Conservation (phyloP, 2,329 filamentous ascomycete species). For the Trichoderma guizhouense region DNA sequence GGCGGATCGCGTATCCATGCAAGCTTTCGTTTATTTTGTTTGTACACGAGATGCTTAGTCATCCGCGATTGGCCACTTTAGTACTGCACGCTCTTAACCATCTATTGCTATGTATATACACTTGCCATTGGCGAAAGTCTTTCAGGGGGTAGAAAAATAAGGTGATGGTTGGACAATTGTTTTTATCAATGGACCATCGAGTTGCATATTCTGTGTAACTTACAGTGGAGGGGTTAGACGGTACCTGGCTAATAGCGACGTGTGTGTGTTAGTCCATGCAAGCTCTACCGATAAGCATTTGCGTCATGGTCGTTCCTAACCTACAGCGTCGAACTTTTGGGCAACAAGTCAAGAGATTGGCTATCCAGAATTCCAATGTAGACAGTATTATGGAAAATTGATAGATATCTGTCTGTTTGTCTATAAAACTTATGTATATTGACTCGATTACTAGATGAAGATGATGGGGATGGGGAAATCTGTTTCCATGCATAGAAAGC, state of each 20-base stretch:
- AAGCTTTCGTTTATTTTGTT: neutral
- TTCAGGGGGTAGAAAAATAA: too few species aligned
- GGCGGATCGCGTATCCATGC: conserved; percentile 6
- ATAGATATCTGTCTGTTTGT: neutral
- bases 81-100: neutral
- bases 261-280: neutral
- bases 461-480: too few species aligned
- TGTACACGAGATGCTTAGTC: neutral
- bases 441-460: neutral
- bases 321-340: neutral
- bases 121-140: neutral
- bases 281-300: neutral
- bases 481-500: neutral
- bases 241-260: neutral
- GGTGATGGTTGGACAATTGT: too few species aligned
- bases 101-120: neutral
- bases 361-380: neutral
- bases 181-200: neutral
- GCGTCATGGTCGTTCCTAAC: neutral
- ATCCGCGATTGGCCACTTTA: neutral
- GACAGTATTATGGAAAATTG: neutral
- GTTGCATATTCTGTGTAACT: neutral
- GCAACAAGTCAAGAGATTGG: neutral
- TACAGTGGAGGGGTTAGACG: neutral
- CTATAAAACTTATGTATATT: neutral